phyloP scores from a whole-genome alignment of 331 rosid species.

The Prunus yedoensis region DNA sequence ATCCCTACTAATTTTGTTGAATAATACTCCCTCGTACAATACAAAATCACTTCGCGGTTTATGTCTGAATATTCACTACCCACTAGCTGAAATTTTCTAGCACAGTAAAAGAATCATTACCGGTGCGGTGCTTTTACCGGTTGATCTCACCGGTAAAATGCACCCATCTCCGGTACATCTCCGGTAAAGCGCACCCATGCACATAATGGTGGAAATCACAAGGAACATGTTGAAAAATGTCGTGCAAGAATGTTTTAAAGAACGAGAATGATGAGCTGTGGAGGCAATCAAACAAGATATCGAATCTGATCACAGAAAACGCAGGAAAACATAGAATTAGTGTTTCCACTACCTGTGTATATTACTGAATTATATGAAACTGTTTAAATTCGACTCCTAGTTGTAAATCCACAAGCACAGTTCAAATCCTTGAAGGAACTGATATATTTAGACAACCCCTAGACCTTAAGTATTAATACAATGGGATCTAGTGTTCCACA shows the following conservation, averaged over 20 bases:
- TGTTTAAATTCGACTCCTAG: slow-evolving; percentile 12
- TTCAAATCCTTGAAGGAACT: slow-evolving; percentile 1
- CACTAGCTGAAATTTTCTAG: too few relatives aligned
- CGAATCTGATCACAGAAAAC: neutral
- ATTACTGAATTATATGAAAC: slow-evolving; percentile 18
- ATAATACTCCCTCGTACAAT: neutral
- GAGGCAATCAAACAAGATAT: neutral
- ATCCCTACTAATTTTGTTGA: neutral
- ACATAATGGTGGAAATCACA: too few relatives aligned
- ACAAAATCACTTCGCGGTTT: too few relatives aligned
- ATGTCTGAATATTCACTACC: too few relatives aligned
- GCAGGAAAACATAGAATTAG: neutral
- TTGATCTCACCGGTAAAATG: too few relatives aligned
- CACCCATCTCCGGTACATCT: too few relatives aligned
- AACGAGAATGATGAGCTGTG: neutral
- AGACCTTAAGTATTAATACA: slow-evolving; percentile 3
- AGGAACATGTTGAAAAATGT: too few relatives aligned
- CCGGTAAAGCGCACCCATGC: too few relatives aligned
- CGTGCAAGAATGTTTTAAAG: neutral
- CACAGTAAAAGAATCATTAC: too few relatives aligned
- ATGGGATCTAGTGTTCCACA: slow-evolving; percentile 12
- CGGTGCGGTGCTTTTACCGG: too few relatives aligned
- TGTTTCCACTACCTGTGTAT: neutral
- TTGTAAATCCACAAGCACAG: neutral
- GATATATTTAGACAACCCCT: slow-evolving; percentile 4